phyloP scores from a whole-genome alignment of 2,329 filamentous ascomycete species.

The Eutypella sp. region DNA sequence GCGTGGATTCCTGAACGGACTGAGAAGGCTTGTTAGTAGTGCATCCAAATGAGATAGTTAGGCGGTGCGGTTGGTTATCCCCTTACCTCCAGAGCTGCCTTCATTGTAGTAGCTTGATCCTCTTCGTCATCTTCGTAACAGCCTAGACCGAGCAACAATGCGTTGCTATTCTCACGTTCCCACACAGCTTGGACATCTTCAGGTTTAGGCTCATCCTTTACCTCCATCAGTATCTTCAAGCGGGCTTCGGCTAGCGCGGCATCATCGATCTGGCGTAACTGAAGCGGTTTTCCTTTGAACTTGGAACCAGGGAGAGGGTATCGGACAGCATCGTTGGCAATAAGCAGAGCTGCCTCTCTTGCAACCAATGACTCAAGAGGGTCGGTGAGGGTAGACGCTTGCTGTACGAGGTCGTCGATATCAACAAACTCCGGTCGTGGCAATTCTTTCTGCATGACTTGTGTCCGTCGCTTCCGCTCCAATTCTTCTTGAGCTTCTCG shows the following conservation, averaged over 20 bases:
- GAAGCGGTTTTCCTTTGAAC: constrained; percentile 55
- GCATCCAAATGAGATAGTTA: too few relatives aligned
- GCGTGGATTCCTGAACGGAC: constrained; percentile 68
- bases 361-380: constrained; percentile 66
- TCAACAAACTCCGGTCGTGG: constrained; percentile 74
- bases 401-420: constrained; percentile 60
- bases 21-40: constrained; percentile 27
- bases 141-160: constrained; percentile 70
- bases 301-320: constrained; percentile 67
- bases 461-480: constrained; percentile 78
- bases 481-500: constrained; percentile 68
- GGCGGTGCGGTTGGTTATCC: not conserved
- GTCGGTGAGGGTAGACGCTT: constrained; percentile 56
- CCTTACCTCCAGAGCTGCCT: constrained; percentile 68
- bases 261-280: constrained; percentile 64
- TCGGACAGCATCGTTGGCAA: constrained; percentile 74
- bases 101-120: constrained; percentile 58
- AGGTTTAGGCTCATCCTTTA: constrained; percentile 41
- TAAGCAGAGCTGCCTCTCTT: constrained; percentile 70
- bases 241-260: constrained; percentile 68
- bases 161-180: constrained; percentile 46
- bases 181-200: constrained; percentile 51
- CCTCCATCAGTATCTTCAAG: constrained; percentile 70
- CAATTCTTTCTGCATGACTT: constrained; percentile 81
- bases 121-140: constrained; percentile 75